Conservation (phyloP, 208 protist species). For the Lotmaria passim region DNA sequence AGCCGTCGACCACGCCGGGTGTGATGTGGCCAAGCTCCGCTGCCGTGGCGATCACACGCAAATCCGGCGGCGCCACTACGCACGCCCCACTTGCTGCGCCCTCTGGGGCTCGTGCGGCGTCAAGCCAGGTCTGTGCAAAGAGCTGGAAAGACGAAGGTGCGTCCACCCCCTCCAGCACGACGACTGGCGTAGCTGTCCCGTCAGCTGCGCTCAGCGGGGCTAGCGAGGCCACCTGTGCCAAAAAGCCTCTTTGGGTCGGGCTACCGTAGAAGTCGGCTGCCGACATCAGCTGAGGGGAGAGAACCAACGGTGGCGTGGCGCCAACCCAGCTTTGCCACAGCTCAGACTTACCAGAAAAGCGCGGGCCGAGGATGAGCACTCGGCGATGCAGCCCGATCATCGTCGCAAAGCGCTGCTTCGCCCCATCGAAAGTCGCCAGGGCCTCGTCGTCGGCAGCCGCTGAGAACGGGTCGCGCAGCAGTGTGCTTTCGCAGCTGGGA, state of each 20-base stretch:
- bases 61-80: constrained; percentile 6
- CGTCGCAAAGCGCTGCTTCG: constrained; percentile 47
- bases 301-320: constrained; percentile 37
- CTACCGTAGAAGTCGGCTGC: constrained; percentile 76
- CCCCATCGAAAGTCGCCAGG: constrained; percentile 17
- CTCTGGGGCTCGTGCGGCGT: constrained; percentile 11
- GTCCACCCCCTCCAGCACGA: constrained; percentile 32
- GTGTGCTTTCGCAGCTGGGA: constrained; percentile 23
- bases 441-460: background rate
- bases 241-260: constrained; percentile 32
- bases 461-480: constrained; percentile 4
- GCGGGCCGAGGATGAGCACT: constrained; percentile 66
- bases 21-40: constrained; percentile 12
- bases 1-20: constrained; percentile 24
- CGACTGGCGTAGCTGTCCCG: constrained; percentile 2
- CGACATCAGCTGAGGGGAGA: constrained; percentile 66
- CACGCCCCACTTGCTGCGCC: constrained; percentile 12
- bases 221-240: constrained; percentile 12
- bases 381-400: constrained; percentile 59
- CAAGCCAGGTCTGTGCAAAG: constrained; percentile 24
- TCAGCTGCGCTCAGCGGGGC: background rate
- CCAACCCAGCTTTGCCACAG: constrained; percentile 74
- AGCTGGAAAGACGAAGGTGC: constrained; percentile 27
- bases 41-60: constrained; percentile 27
- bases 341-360: constrained; percentile 73